Evolutionary conservation across 257 asterid species (phyloP).

Genomic region (Solanum infundibuliforme): DNA sequence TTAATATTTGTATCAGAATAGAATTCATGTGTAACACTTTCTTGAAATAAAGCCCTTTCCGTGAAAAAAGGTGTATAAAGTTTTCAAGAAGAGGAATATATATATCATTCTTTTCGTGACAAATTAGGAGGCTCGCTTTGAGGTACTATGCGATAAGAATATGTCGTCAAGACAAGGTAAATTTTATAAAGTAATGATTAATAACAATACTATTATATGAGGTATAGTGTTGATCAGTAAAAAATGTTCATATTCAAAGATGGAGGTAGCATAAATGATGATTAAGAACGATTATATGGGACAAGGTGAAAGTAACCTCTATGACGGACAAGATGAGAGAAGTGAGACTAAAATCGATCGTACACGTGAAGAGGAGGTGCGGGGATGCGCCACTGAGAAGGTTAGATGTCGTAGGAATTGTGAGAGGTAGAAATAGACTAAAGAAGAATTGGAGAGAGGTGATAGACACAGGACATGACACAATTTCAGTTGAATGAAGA

Average conservation of each 20-base stretch:
- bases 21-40: not conserved
- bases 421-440: not conserved
- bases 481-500: not conserved
- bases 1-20: too few species aligned
- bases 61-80: not conserved
- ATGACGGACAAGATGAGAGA: not conserved
- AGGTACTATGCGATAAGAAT: not conserved
- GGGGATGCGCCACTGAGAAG: not conserved
- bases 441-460: not conserved
- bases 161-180: not conserved
- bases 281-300: not conserved
- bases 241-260: not conserved
- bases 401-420: not conserved
- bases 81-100: not conserved
- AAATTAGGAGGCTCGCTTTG: not conserved
- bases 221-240: not conserved
- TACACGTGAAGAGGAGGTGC: not conserved
- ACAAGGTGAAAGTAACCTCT: not conserved
- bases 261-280: not conserved
- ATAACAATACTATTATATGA: not conserved
- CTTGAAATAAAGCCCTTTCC: too few species aligned
- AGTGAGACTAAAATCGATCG: rapidly evolving
- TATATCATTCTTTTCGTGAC: not conserved
- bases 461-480: not conserved
- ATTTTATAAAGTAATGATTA: not conserved